Base-by-base conservation (phyloP, 2,329 filamentous ascomycete genomes). In the Leptographium radiaticola region DNA sequence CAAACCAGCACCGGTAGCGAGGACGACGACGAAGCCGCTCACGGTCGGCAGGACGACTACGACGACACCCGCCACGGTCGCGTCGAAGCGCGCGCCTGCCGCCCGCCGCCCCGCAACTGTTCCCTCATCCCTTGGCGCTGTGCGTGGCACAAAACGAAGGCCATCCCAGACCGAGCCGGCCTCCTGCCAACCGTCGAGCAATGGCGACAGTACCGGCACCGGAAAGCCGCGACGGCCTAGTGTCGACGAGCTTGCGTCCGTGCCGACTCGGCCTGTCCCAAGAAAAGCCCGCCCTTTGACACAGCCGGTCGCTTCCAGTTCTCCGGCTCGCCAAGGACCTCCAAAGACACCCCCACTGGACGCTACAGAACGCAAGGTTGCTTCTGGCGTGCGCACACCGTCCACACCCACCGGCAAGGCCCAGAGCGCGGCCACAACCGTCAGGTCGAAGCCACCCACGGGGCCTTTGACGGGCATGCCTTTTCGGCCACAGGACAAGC, bases 141-240 rank as follows among this genome's bases (percentile, higher is more conserved):
- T 49, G 33, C 57, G 55, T 11, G 52, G 57, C 15, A 15, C 57
- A 15, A 59, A 59, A 38, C 58, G 58, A 16, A 59, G 56, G 43
- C 49, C 58, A 2, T 50, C 55, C 3, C 51, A 53, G 4, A 40
- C 47, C 12, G 54, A 53, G 8, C 10, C 51, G 2, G 39, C 49
- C 5, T 44, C 36, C 5, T 20, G n/a, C 16, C 43, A 34, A 30
- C 36, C 33, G 15, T 2, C 49, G 2, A 31, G 16, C 39, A 39
- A n/a, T 20, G 15, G 31, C 31, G 36, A 4, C 48, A 15, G 47
- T 18, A 10, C n/a, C 40, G 40, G n/a, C 7, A 33, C 25, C 43
- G 25, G 20, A 25, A 48, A 36, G 6, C 4, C 45, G 31, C 11
- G 13, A 12, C 45, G n/a, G 45, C 45, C 45, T 9, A 48, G 30